phyloP scores from a whole-genome alignment of 106 monocot genomes.

The Dendrobium officinale region DNA sequence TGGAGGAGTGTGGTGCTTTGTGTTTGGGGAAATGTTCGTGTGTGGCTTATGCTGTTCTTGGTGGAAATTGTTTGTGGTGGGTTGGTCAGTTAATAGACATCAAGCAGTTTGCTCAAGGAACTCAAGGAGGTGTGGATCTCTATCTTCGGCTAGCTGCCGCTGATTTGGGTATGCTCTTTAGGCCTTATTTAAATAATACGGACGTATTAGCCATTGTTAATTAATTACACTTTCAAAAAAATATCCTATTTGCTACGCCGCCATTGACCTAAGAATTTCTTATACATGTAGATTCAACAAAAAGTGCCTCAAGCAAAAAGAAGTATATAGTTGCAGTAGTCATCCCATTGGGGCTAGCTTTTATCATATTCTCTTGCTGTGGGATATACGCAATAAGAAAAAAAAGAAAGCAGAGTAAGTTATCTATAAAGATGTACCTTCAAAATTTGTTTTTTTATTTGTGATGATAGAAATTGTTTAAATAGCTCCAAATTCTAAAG shows the following conservation, averaged over 20 bases:
- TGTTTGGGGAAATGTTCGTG: constrained; percentile 14
- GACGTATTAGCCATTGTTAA: too few species aligned
- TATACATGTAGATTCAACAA: neutral
- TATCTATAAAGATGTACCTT: neutral
- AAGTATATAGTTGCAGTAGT: neutral
- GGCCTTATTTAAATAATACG: too few species aligned
- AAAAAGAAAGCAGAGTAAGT: constrained; percentile 5
- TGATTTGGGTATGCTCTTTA: constrained; percentile 4
- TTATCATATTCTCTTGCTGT: neutral
- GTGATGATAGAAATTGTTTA: neutral
- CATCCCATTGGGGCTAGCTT: constrained; percentile 2
- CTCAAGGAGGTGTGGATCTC: neutral
- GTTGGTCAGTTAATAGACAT: neutral
- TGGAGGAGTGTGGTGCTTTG: neutral
- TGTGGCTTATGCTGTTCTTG: neutral
- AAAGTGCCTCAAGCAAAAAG: neutral
- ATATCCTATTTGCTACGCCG: too few species aligned
- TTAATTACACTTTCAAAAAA: too few species aligned
- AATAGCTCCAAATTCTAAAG: constrained; percentile 2
- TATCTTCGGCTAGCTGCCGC: constrained; percentile 5
- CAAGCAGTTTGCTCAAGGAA: neutral
- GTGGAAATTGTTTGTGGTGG: constrained; percentile 7
- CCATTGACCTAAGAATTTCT: neutral
- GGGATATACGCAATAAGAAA: neutral
- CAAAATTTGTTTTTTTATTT: neutral